These are phyloP conservation scores for Ophiostoma quercus DNA, from an alignment of 2,329 filamentous ascomycete genomes.

Conservation along the genomic window DNA sequence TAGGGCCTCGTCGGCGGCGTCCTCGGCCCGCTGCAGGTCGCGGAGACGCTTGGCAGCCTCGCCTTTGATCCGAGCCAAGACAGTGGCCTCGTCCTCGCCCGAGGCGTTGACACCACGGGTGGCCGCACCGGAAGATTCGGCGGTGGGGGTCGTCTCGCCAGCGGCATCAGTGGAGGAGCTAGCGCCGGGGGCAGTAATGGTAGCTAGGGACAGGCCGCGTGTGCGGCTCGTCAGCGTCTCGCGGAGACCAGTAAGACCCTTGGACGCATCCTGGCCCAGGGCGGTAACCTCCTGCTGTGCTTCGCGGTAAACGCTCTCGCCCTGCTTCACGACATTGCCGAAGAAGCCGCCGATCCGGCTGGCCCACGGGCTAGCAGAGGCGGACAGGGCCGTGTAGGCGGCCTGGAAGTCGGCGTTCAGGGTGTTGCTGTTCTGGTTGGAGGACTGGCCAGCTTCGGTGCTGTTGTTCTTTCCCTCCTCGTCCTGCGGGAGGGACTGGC, in stretches of 20 bases:
- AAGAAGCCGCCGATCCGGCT: constrained; percentile 81
- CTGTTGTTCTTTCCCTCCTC: constrained; percentile 39
- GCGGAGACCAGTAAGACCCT: constrained; percentile 68
- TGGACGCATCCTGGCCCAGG: constrained; percentile 74
- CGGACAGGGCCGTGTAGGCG: constrained; percentile 88
- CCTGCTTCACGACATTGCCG: constrained; percentile 89
- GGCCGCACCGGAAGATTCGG: constrained; percentile 29
- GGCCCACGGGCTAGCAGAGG: constrained; percentile 86
- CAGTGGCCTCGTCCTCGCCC: constrained; percentile 40
- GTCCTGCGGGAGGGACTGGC: constrained; percentile 65
- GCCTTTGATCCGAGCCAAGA: constrained; percentile 68
- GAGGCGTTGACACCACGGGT: not conserved
- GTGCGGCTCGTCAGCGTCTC: constrained; percentile 67
- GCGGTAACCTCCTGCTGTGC: constrained; percentile 77
- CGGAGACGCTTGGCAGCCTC: constrained; percentile 80
- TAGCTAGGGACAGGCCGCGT: constrained; percentile 63
- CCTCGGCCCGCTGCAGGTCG: constrained; percentile 86
- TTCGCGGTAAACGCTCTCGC: constrained; percentile 77
- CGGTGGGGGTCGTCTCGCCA: constrained; percentile 42
- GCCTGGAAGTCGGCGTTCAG: constrained; percentile 89
- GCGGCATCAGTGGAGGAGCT: constrained; percentile 25
- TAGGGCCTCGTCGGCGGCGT: constrained; percentile 91
- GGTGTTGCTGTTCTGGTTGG: constrained; percentile 35
- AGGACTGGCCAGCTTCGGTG: constrained; percentile 28
- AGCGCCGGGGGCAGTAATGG: constrained; percentile 37